A percentile compares a stretch with the other conserved stretches of the same genome.
Evolutionary conservation across 73 alveolate species (phyloP).

Genomic region (Tetrahymena borealis): DNA sequence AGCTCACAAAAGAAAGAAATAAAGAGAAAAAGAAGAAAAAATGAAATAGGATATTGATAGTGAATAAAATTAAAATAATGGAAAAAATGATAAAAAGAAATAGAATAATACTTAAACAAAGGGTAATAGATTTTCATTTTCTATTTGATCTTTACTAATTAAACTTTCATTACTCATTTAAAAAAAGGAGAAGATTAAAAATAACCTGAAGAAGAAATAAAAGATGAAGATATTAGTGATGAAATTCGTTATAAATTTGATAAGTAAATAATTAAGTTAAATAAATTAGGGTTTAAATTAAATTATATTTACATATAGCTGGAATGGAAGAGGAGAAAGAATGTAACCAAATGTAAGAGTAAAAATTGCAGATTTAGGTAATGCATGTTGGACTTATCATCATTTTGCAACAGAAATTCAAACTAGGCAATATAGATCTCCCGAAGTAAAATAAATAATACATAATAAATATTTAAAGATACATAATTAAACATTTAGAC

Average conservation of each 20-base stretch:
- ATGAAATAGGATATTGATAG: background rate
- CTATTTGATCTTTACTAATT: no score
- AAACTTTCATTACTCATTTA: no score
- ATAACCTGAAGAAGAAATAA: background rate
- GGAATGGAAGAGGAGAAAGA: background rate
- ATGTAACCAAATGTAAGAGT: slow-evolving; percentile 15
- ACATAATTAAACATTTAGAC: background rate
- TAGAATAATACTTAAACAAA: no score
- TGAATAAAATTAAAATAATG: background rate
- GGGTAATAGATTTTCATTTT: no score
- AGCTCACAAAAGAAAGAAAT: background rate
- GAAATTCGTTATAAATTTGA: background rate
- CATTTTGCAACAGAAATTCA: slow-evolving; percentile 83
- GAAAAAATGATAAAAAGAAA: background rate
- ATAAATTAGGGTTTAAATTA: background rate
- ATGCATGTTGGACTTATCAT: slow-evolving; percentile 91
- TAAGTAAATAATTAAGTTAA: background rate
- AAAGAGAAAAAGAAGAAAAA: background rate
- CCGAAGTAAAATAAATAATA: slow-evolving; percentile 73
- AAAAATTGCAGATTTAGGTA: slow-evolving; percentile 89
- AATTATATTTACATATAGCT: background rate
- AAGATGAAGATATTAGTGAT: background rate
- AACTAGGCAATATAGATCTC: slow-evolving; percentile 95
- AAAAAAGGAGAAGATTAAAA: background rate
- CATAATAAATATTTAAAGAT: background rate